Conservation (phyloP, 495 filamentous ascomycete species). For the Sphaerosporella brunnea region DNA sequence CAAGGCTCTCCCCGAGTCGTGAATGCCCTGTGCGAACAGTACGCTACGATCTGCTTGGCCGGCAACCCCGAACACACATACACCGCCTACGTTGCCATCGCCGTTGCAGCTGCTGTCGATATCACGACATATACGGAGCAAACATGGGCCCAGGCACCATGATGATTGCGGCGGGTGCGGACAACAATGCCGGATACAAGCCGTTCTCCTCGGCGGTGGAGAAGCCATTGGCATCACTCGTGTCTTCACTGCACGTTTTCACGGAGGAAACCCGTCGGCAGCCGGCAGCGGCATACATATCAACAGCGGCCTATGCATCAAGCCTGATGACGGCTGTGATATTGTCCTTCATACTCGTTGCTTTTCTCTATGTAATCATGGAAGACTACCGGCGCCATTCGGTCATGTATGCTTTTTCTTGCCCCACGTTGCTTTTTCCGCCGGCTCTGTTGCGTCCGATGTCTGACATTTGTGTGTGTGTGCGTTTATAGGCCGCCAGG, state of each 20-base stretch:
- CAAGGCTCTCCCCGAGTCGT: not conserved
- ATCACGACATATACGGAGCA: not conserved
- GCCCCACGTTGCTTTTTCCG: not conserved
- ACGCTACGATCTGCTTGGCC: not conserved
- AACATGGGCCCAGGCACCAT: not conserved
- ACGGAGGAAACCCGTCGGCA: not conserved
- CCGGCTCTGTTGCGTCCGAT: not conserved
- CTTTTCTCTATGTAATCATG: conserved; percentile 8
- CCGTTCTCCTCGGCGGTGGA: conserved; percentile 23
- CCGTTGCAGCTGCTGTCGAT: too few species aligned
- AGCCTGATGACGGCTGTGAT: not conserved
- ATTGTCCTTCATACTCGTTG: not conserved
- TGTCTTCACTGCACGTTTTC: conserved; percentile 14
- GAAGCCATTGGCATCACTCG: conserved; percentile 19
- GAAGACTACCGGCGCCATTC: conserved; percentile 22
- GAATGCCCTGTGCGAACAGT: not conserved
- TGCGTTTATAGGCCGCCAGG: conserved; percentile 34
- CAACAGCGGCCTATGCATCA: not conserved
- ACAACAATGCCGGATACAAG: conserved; percentile 9
- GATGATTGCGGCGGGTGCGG: not conserved
- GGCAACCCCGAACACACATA: not conserved
- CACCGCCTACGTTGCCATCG: not conserved
- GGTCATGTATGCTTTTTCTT: conserved; percentile 15
- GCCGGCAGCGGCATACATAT: not conserved
- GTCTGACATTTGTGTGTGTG: not conserved